phyloP scores from a whole-genome alignment of 1,284 basidiomycete species.

The Polyporus tsugae region DNA sequence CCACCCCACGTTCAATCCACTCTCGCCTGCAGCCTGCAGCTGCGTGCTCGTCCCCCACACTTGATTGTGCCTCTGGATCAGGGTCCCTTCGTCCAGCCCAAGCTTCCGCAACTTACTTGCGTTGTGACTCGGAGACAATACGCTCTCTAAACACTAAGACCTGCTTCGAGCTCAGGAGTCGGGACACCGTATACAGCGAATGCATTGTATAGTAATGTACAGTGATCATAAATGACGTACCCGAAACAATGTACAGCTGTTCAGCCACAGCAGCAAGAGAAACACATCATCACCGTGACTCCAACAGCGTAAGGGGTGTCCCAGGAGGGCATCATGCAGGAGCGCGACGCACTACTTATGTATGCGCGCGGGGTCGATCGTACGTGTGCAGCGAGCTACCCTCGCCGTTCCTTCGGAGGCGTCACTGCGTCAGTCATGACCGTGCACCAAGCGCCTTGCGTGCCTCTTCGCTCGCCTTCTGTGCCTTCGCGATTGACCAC shows the following conservation, averaged over 20 bases:
- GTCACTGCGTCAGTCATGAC: conserved; percentile 14
- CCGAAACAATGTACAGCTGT: conserved; percentile 17
- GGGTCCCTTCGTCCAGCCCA: neutral
- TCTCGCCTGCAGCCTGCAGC: neutral
- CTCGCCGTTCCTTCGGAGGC: neutral
- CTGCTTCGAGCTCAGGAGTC: neutral
- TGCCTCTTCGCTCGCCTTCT: conserved; percentile 59
- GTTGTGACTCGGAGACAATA: neutral
- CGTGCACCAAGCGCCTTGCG: conserved; percentile 50
- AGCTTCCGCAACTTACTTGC: neutral
- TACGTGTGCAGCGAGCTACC: conserved; percentile 6
- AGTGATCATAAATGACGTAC: conserved; percentile 15
- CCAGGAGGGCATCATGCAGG: conserved; percentile 17
- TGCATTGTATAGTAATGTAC: conserved; percentile 19
- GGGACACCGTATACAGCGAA: neutral
- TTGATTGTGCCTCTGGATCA: neutral
- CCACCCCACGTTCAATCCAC: conserved; percentile 16
- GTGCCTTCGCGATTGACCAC: conserved; percentile 52
- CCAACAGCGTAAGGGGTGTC: conserved; percentile 23
- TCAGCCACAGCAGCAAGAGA: conserved; percentile 15
- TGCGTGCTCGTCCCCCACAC: neutral
- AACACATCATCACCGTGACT: conserved; percentile 15
- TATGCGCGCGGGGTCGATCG: neutral
- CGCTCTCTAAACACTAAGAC: neutral
- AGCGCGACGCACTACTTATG: neutral